Evolutionary conservation across 495 filamentous ascomycete genomes (phyloP).

Genomic region (Aspergillus ostianus): DNA sequence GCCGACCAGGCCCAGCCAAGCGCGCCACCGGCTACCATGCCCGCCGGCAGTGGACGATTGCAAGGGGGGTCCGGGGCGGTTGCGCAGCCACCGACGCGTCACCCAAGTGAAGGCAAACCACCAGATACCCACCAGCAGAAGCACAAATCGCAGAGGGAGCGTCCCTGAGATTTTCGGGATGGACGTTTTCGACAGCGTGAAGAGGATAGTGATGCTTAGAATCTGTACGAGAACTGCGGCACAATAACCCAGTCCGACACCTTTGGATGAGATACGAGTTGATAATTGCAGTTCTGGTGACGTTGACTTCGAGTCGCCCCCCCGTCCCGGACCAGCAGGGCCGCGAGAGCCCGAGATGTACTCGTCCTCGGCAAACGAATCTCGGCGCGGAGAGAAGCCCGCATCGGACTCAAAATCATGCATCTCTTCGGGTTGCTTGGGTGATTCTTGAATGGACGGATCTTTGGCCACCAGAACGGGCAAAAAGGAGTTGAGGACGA

Average conservation of each 20-base stretch:
- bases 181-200: conserved; percentile 64
- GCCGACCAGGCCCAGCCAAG: conserved; percentile 54
- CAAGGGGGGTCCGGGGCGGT: conserved; percentile 79
- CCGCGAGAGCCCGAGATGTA: not conserved
- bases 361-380: conserved; percentile 36
- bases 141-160: conserved; percentile 65
- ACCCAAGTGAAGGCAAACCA: conserved; percentile 84
- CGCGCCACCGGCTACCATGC: conserved; percentile 27
- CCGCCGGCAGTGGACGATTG: conserved; percentile 19
- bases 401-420: conserved; percentile 21
- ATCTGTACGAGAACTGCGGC: conserved; percentile 75
- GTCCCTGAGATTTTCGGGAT: conserved; percentile 31
- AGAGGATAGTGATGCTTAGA: conserved; percentile 65
- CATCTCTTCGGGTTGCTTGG: conserved; percentile 27
- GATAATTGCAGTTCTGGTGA: conserved; percentile 71
- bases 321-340: conserved; percentile 3
- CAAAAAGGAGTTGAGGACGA: conserved; percentile 52
- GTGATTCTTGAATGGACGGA: conserved; percentile 33
- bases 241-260: conserved; percentile 77
- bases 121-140: conserved; percentile 83
- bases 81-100: conserved; percentile 74
- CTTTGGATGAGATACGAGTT: conserved; percentile 75
- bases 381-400: conserved; percentile 20
- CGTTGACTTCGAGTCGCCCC: conserved; percentile 23
- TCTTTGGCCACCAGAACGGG: conserved; percentile 50